Base-by-base conservation (phyloP, 2,329 filamentous ascomycete species). In the Diaporthe vaccinii region DNA sequence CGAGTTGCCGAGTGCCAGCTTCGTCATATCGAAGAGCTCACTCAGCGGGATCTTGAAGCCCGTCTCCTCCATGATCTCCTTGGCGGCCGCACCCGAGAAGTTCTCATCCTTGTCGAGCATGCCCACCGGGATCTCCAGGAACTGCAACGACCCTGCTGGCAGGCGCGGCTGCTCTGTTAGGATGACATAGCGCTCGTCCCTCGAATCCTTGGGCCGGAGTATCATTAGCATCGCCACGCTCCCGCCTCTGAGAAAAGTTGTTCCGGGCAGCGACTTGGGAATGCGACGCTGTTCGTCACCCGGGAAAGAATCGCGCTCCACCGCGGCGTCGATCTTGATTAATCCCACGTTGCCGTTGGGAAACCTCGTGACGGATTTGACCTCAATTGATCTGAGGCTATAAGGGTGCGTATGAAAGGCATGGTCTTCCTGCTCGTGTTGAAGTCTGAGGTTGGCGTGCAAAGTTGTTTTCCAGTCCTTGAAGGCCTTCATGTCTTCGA, bases 21-120 rank as follows among this genome's bases (percentile, higher is more conserved):
- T 87, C 76, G 86, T 91, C 72, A 92, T 79, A 75, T 87, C 88
- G 3, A 81, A 83, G 53, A 92, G 80, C 75, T 89, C 83, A 5
- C 83, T 80, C 58, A 85, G 84, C 10, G 83, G 81, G 46, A 92
- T 90, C 71, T 84, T 84, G 14, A 92, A 79, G 17, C 88, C 90
- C 2, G 91, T 84, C 80, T 92, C 91, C 82, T 92, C 91, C 75
- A 89, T 77, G 9, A 92, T 90, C 83, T 92, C 91, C 78, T 85
- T 87, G 2, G 91, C 91, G 2, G 91, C 91, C 0, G 86, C 85
- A 25, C 91, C 91, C 9, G 85, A 85, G 79, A 92, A 92, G 36
- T 84, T 86, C 0, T 87, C 88, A 17, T 82, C 83, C 36, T 88
- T 87, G 77, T 92, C 91, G 0, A 92, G 88, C 90, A 92, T 92